These are phyloP conservation scores for Hygrophoropsis aurantiaca DNA, from an alignment of 768 basidiomycete species.

Conservation along the genomic window DNA sequence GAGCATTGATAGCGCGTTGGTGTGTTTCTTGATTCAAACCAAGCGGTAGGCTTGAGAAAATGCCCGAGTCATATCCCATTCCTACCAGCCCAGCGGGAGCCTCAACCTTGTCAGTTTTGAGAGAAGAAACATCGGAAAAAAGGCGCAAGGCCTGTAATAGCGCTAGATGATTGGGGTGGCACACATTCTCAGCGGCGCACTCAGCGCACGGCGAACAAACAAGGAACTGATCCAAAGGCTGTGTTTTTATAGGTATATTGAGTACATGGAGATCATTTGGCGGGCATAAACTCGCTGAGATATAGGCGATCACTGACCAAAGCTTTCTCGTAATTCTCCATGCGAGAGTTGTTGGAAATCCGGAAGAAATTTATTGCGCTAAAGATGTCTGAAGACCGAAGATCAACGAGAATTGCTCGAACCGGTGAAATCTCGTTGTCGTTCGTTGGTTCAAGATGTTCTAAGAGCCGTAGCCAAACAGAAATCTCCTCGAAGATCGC, in stretches of 20 bases:
- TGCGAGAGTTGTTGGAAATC: not conserved
- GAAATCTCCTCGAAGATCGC: conserved; percentile 24
- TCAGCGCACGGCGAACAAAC: conserved; percentile 34
- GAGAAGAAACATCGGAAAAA: conserved; percentile 38
- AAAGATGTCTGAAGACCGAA: not conserved
- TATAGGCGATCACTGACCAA: conserved; percentile 26
- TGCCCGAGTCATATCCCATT: too few relatives aligned
- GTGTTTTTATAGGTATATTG: conserved; percentile 21
- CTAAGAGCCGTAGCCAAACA: not conserved
- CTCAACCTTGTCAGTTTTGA: conserved; percentile 23
- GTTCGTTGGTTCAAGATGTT: not conserved
- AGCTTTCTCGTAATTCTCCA: conserved; percentile 12
- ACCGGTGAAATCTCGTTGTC: too few relatives aligned
- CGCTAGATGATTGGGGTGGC: conserved; percentile 27
- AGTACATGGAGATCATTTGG: conserved; percentile 14
- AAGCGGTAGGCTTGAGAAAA: too few relatives aligned
- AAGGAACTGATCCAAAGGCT: conserved; percentile 55
- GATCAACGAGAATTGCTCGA: not conserved
- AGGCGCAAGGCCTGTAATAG: conserved; percentile 45
- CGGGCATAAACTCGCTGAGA: conserved; percentile 12
- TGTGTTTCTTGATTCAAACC: not conserved
- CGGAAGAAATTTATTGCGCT: too few relatives aligned
- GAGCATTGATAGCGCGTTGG: conserved; percentile 13
- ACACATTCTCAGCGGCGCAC: conserved; percentile 23
- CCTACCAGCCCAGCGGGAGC: too few relatives aligned